A percentile compares a stretch with the other conserved stretches of the same genome.
These are phyloP conservation scores for Aspergillus sp. DNA, from an alignment of 2,329 filamentous ascomycete genomes.

Conservation along the genomic window DNA sequence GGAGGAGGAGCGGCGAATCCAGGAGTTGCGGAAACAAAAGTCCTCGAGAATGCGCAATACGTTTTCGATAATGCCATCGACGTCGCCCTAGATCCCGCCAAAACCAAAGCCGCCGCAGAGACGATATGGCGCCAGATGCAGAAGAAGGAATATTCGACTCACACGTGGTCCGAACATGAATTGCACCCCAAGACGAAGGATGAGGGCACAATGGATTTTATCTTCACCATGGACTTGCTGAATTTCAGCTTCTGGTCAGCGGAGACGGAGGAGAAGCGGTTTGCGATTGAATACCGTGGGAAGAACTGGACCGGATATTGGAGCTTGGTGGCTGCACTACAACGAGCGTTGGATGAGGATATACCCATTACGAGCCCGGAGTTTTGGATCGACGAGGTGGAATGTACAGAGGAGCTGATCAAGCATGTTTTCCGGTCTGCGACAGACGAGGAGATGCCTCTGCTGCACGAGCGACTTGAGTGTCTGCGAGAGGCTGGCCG, in stretches of 20 bases:
- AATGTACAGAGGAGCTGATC: constrained; percentile 75
- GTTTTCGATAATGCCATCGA: constrained; percentile 93
- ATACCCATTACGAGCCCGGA: constrained; percentile 87
- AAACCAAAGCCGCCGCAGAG: constrained; percentile 80
- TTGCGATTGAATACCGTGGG: constrained; percentile 79
- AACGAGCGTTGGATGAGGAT: constrained; percentile 85
- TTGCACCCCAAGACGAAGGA: constrained; percentile 85
- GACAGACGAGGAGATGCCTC: constrained; percentile 83
- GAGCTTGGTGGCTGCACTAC: constrained; percentile 85
- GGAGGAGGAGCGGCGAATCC: constrained; percentile 60
- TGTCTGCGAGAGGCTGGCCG: constrained; percentile 83
- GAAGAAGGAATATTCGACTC: constrained; percentile 78
- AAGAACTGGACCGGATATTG: constrained; percentile 92
- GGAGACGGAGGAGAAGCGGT: constrained; percentile 69
- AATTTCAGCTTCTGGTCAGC: constrained; percentile 99
- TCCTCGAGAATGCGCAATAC: constrained; percentile 80
- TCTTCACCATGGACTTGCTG: constrained; percentile 95
- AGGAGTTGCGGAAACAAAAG: constrained; percentile 73
- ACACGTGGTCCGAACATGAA: constrained; percentile 85
- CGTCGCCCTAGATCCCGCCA: constrained; percentile 81
- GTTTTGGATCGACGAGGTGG: constrained; percentile 79
- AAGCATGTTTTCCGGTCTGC: constrained; percentile 81
- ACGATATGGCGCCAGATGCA: constrained; percentile 82
- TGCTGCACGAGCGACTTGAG: constrained; percentile 75
- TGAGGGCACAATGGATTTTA: constrained; percentile 81